phyloP scores from a whole-genome alignment of 352 stramenopile genomes.

The Blastocystis sp. region DNA sequence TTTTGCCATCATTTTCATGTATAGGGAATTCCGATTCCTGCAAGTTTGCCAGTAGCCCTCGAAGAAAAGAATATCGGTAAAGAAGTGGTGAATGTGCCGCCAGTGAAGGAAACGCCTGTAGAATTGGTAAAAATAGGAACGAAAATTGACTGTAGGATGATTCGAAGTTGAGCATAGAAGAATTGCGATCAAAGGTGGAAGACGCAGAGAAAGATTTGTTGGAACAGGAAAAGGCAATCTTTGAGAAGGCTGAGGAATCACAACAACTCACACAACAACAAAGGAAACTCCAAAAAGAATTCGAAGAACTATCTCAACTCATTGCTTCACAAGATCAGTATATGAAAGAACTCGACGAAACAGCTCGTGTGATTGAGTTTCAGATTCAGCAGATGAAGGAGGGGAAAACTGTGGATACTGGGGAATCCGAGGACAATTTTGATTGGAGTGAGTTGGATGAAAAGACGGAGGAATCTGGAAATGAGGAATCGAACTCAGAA shows the following conservation, averaged over 20 bases:
- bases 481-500: background rate
- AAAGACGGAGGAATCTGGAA: background rate
- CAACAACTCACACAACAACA: constrained; percentile 2
- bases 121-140: background rate
- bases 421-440: background rate
- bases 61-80: background rate
- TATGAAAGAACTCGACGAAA: background rate
- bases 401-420: background rate
- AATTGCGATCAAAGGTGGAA: constrained; percentile 47
- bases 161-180: constrained; percentile 49
- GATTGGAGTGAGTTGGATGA: background rate
- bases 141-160: background rate
- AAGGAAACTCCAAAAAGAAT: background rate
- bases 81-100: background rate
- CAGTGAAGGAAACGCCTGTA: background rate
- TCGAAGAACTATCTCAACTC: constrained; percentile 33
- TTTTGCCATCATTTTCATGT: background rate
- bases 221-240: constrained; percentile 50
- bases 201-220: constrained; percentile 11
- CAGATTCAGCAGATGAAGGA: background rate
- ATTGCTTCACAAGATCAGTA: constrained; percentile 35
- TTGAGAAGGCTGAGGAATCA: constrained; percentile 48
- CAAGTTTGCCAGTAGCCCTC: background rate
- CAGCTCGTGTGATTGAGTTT: background rate
- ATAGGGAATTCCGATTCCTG: background rate